These are phyloP conservation scores for Chaetomiaceae sp. DNA, from an alignment of 2,329 filamentous ascomycete genomes.

Conservation along the genomic window DNA sequence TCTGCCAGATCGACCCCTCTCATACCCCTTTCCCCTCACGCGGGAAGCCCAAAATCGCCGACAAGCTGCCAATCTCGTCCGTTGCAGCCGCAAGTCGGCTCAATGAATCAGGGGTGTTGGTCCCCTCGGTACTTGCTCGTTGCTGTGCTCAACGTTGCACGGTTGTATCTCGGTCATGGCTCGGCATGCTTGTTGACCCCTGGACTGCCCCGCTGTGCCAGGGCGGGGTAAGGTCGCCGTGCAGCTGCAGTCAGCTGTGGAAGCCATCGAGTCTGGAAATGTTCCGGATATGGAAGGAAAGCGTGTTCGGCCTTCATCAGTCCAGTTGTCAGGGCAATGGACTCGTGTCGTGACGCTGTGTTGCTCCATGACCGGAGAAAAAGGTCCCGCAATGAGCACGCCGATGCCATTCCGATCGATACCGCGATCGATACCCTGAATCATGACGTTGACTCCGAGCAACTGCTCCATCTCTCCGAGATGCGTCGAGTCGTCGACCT, in stretches of 20 bases:
- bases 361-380: no score
- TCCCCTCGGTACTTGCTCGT: conserved; percentile 14
- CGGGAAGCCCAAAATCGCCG: conserved; percentile 2
- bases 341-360: no score
- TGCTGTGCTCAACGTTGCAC: background rate
- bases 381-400: no score
- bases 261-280: background rate
- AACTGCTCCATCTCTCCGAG: conserved; percentile 4
- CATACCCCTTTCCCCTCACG: conserved; percentile 7
- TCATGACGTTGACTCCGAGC: no score
- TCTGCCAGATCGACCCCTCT: background rate
- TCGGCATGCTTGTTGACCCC: conserved; percentile 23
- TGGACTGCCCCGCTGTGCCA: background rate
- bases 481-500: background rate
- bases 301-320: no score
- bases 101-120: background rate
- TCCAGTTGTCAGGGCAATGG: no score
- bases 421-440: no score
- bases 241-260: background rate
- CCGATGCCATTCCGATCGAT: no score
- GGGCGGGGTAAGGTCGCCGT: conserved; percentile 9
- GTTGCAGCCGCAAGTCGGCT: background rate
- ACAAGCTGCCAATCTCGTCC: background rate
- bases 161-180: conserved; percentile 27
- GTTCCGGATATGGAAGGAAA: background rate